A percentile compares a stretch with the other conserved stretches of the same genome.
Evolutionary conservation across 345 rosid species (phyloP).

Genomic region (Acer saccharum): DNA sequence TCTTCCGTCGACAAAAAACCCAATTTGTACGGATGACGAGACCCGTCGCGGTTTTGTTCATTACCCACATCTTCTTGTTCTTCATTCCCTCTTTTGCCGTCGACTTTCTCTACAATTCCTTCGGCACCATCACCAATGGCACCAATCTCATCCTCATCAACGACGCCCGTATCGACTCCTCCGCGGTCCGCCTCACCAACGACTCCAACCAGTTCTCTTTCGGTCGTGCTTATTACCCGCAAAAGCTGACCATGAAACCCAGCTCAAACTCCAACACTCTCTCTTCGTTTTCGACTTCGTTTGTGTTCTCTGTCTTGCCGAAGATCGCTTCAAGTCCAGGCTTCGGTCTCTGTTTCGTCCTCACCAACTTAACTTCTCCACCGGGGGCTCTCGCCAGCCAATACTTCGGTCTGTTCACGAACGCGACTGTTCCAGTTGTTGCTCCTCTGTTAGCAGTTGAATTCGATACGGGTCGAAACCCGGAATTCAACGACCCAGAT

Average conservation of each 20-base stretch:
- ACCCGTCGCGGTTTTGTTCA: not conserved
- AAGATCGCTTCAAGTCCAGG: constrained; percentile 70
- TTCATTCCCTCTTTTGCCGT: constrained; percentile 25
- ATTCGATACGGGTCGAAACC: constrained; percentile 71
- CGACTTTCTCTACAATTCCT: constrained; percentile 70
- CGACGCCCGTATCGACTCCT: constrained; percentile 60
- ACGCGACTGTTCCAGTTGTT: constrained; percentile 31
- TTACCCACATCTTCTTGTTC: constrained; percentile 16
- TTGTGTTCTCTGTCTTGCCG: constrained; percentile 52
- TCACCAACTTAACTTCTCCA: constrained; percentile 74
- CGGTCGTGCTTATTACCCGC: constrained; percentile 70
- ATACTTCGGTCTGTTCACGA: constrained; percentile 71
- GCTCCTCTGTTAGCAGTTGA: constrained; percentile 81
- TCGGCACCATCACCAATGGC: constrained; percentile 40
- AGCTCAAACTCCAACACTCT: constrained; percentile 49
- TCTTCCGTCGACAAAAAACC: too few species aligned
- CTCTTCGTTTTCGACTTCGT: constrained; percentile 72
- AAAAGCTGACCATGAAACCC: constrained; percentile 46
- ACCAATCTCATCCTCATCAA: constrained; percentile 53
- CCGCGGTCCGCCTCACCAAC: constrained; percentile 62
- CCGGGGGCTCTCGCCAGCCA: constrained; percentile 70
- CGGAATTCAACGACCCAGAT: constrained; percentile 66
- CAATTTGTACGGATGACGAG: too few species aligned
- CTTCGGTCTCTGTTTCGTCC: constrained; percentile 83
- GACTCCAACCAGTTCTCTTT: constrained; percentile 56